phyloP scores from a whole-genome alignment of 176 grass and related monocot genomes.

The Aegilops umbellulata region DNA sequence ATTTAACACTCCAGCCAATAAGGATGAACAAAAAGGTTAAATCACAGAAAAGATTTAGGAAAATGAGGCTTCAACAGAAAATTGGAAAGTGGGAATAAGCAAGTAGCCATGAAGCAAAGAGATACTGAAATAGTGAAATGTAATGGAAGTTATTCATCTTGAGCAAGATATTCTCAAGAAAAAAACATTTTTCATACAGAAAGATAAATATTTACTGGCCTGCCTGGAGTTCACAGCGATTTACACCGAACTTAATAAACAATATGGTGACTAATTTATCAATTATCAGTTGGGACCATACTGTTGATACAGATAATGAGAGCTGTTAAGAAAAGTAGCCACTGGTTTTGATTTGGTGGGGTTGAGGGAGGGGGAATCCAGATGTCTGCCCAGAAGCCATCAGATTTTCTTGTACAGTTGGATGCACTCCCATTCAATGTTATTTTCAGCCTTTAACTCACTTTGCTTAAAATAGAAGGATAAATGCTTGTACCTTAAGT shows the following conservation, averaged over 20 bases:
- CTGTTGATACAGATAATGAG: not conserved
- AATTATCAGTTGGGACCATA: not conserved
- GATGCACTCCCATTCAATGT: not conserved
- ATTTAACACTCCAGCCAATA: not conserved
- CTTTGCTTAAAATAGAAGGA: not conserved
- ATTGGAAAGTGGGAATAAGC: not conserved
- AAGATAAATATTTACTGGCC: not conserved
- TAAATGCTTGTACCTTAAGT: not conserved
- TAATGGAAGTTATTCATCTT: not conserved
- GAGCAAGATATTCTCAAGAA: not conserved
- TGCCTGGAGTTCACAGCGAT: not conserved
- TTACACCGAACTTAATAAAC: not conserved
- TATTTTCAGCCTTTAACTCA: too few species aligned
- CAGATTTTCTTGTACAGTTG: not conserved
- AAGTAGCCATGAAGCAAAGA: slow-evolving; percentile 10
- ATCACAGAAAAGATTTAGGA: slow-evolving; percentile 6
- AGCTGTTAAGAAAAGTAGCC: not conserved
- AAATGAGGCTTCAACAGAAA: not conserved
- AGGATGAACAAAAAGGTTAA: slow-evolving; percentile 19
- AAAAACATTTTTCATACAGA: slow-evolving; percentile 7
- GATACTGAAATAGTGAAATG: slow-evolving; percentile 13
- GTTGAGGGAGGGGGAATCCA: not conserved
- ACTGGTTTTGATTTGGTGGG: not conserved
- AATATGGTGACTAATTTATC: not conserved
- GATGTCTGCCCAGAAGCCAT: slow-evolving; percentile 2